These are phyloP conservation scores for Veloboletus limbatus DNA, from an alignment of 1,284 basidiomycete genomes.

Conservation along the genomic window DNA sequence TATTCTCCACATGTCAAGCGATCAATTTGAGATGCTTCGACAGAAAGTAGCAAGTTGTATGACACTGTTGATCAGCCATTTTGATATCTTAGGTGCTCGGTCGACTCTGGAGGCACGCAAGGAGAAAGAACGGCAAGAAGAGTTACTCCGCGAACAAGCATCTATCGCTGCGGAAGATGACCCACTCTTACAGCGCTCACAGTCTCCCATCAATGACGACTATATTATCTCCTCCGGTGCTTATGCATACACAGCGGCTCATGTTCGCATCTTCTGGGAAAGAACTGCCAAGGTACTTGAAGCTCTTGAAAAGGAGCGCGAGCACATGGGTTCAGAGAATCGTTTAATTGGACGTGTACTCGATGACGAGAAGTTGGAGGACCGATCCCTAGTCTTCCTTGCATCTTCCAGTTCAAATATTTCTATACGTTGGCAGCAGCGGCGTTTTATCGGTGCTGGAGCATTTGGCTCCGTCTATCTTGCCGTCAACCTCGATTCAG, in stretches of 20 bases:
- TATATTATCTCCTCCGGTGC: constrained; percentile 36
- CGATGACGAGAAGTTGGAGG: constrained; percentile 88
- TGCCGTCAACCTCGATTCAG: constrained; percentile 95
- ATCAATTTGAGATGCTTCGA: constrained; percentile 87
- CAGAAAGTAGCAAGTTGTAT: constrained; percentile 96
- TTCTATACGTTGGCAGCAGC: constrained; percentile 98
- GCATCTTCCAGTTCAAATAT: constrained; percentile 94
- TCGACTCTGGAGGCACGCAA: constrained; percentile 85
- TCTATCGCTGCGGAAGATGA: constrained; percentile 50
- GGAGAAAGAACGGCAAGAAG: constrained; percentile 83
- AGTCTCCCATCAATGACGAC: constrained; percentile 37
- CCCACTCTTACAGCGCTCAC: constrained; percentile 41
- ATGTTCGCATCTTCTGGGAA: constrained; percentile 73
- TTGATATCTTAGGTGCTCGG: constrained; percentile 95
- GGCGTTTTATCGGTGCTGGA: constrained; percentile 95
- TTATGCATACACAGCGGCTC: constrained; percentile 55
- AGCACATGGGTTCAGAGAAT: constrained; percentile 62
- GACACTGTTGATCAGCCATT: constrained; percentile 94
- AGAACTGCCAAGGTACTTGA: constrained; percentile 58
- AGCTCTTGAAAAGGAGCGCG: constrained; percentile 62
- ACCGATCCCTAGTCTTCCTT: constrained; percentile 87
- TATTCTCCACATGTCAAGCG: constrained; percentile 85
- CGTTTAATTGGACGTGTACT: constrained; percentile 85
- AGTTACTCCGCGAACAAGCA: constrained; percentile 62
- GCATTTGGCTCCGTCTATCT: constrained; percentile 98